A percentile compares a stretch with the other conserved stretches of the same genome.
Conservation (phyloP, 768 basidiomycete genomes). For the Boletus rubescentipes region DNA sequence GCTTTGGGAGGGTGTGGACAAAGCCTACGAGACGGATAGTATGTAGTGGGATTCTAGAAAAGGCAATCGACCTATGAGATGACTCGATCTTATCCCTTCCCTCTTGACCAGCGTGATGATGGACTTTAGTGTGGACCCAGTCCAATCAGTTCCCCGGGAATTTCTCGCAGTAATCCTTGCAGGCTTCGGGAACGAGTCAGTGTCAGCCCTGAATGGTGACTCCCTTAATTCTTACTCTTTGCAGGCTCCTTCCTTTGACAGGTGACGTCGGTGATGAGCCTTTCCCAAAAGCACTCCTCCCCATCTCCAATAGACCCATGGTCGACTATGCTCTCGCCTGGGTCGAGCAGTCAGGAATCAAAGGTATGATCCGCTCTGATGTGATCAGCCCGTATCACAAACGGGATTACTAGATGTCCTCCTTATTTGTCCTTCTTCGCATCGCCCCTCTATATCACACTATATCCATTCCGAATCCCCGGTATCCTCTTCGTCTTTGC, state of each 20-base stretch:
- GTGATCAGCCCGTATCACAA: conserved; percentile 6
- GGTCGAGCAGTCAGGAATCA: conserved; percentile 85
- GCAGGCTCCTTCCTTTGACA: conserved; percentile 72
- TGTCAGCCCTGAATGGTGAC: background rate
- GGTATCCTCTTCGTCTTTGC: conserved; percentile 57
- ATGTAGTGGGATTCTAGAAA: conserved; percentile 18
- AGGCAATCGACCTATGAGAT: conserved; percentile 14
- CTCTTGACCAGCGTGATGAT: conserved; percentile 39
- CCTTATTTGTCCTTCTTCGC: conserved; percentile 77
- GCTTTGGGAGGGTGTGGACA: background rate
- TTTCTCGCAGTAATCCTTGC: conserved; percentile 88
- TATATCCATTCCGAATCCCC: conserved; percentile 80
- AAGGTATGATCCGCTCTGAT: conserved; percentile 47
- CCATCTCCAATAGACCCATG: conserved; percentile 85
- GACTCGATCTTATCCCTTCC: conserved; percentile 12
- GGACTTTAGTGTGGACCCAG: conserved; percentile 61
- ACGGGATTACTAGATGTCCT: conserved; percentile 63
- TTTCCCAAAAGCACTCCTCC: conserved; percentile 84
- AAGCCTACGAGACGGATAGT: no score
- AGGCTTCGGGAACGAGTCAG: conserved; percentile 91
- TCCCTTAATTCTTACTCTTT: conserved; percentile 6
- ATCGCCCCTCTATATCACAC: conserved; percentile 75
- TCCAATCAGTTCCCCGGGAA: conserved; percentile 60
- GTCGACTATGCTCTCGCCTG: conserved; percentile 81
- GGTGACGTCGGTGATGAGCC: conserved; percentile 77